Evolutionary conservation across 768 basidiomycete genomes (phyloP).

Genomic region (Tricholoma flavovirens): DNA sequence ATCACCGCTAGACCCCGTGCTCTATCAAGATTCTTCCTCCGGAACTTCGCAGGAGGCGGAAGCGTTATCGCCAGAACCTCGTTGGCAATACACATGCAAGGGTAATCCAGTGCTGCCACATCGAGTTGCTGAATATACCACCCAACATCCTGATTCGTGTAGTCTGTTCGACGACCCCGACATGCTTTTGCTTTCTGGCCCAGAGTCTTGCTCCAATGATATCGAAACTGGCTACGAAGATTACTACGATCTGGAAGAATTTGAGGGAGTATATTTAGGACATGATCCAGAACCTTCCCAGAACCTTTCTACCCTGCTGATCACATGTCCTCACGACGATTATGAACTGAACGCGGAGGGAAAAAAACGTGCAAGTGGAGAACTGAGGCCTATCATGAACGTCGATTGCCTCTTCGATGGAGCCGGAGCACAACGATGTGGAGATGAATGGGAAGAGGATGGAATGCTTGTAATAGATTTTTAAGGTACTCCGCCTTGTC

Average conservation of each 20-base stretch:
- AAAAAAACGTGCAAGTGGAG: slow-evolving; percentile 10
- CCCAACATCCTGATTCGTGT: neutral
- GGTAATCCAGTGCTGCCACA: neutral
- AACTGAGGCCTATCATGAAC: slow-evolving; percentile 6
- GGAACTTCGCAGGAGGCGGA: slow-evolving; percentile 1
- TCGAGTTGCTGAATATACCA: neutral
- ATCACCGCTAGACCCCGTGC: slow-evolving; percentile 6
- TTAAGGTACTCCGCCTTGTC: slow-evolving; percentile 2
- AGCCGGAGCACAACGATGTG: neutral
- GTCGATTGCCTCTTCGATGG: neutral
- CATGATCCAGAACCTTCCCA: slow-evolving; percentile 5
- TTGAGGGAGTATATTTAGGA: slow-evolving; percentile 15
- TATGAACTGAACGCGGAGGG: slow-evolving; percentile 8
- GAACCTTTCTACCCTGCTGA: slow-evolving; percentile 8
- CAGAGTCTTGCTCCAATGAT: neutral
- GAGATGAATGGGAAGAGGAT: slow-evolving; percentile 5
- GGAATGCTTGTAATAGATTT: slow-evolving; percentile 8
- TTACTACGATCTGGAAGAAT: slow-evolving; percentile 4
- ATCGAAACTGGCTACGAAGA: slow-evolving; percentile 6
- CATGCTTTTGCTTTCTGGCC: slow-evolving; percentile 11
- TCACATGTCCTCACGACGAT: slow-evolving; percentile 14
- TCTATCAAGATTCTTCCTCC: neutral
- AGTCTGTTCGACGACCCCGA: slow-evolving; percentile 10
- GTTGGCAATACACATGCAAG: neutral
- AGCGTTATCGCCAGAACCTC: neutral